Conservation (phyloP, 371 early-diverging fungal genomes). For the Apophysomyces sp. region DNA sequence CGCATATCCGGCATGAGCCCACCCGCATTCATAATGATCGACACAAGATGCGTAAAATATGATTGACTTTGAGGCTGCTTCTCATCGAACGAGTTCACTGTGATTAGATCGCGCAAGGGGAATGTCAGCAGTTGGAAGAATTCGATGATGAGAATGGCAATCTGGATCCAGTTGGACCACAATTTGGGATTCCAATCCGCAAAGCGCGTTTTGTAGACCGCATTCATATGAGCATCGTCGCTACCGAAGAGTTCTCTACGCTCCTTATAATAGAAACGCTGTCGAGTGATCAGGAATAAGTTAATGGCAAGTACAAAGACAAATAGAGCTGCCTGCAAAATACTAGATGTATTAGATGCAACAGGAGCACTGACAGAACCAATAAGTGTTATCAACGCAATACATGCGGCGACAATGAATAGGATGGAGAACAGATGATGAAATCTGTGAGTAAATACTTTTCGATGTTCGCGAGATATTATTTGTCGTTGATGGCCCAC, state of each 20-base stretch:
- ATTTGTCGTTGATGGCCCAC: not conserved
- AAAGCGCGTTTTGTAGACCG: conserved; percentile 41
- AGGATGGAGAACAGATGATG: conserved; percentile 39
- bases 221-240: conserved; percentile 41
- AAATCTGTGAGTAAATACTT: conserved; percentile 33
- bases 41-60: conserved; percentile 23
- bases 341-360: conserved; percentile 18
- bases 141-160: conserved; percentile 58
- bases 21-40: conserved; percentile 39
- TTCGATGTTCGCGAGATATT: conserved; percentile 37
- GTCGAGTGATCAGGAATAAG: conserved; percentile 49
- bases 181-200: conserved; percentile 38
- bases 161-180: conserved; percentile 60
- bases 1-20: conserved; percentile 52
- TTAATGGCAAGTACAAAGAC: conserved; percentile 55
- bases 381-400: conserved; percentile 35
- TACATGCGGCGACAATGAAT: conserved; percentile 24
- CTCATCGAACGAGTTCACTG: conserved; percentile 26
- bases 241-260: conserved; percentile 40
- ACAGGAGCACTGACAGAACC: conserved; percentile 23
- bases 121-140: conserved; percentile 59
- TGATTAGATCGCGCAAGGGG: conserved; percentile 54
- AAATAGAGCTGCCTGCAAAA: conserved; percentile 50
- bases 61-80: conserved; percentile 7
- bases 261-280: conserved; percentile 50